Percentiles rank a stretch among this genome's conserved stretches.
These are phyloP conservation scores for Coemansia sp. DNA, from an alignment of 192 early-diverging fungal genomes.

Conservation along the genomic window DNA sequence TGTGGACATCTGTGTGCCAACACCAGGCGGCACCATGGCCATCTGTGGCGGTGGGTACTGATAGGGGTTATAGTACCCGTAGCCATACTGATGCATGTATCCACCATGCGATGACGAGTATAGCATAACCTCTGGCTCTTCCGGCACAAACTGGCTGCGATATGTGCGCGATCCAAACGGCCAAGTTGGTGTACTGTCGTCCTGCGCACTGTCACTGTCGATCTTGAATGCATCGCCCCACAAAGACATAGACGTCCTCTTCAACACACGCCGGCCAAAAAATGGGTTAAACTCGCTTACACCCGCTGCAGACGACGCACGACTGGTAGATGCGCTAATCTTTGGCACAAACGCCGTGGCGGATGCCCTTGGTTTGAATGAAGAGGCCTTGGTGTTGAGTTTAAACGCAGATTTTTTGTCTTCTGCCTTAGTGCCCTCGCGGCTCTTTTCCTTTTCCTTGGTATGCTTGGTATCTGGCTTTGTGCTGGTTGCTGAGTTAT, in stretches of 20 bases:
- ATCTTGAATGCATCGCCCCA: conserved; percentile 47
- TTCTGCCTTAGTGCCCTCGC: conserved; percentile 11
- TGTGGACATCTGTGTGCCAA: conserved; percentile 16
- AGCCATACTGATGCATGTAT: conserved; percentile 48
- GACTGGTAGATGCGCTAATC: conserved; percentile 40
- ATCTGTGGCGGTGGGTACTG: conserved; percentile 43
- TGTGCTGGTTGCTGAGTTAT: neutral
- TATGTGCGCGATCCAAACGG: conserved; percentile 49
- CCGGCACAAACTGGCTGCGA: conserved; percentile 46
- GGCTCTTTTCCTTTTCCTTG: neutral
- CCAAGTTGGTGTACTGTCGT: conserved; percentile 42
- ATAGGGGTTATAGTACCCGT: conserved; percentile 47
- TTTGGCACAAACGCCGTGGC: conserved; percentile 73
- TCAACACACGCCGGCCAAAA: conserved; percentile 47
- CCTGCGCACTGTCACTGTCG: neutral
- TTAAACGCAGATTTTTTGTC: conserved; percentile 56
- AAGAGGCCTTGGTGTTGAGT: conserved; percentile 71
- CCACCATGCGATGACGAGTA: conserved; percentile 28
- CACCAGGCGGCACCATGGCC: conserved; percentile 36
- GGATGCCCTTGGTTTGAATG: conserved; percentile 74
- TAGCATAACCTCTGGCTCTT: conserved; percentile 45
- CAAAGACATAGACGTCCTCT: conserved; percentile 25
- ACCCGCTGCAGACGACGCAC: conserved; percentile 36
- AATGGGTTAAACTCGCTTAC: conserved; percentile 40
- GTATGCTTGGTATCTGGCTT: neutral